phyloP scores from a whole-genome alignment of 202 grass and related monocot species.

The Eragrostis tef region DNA sequence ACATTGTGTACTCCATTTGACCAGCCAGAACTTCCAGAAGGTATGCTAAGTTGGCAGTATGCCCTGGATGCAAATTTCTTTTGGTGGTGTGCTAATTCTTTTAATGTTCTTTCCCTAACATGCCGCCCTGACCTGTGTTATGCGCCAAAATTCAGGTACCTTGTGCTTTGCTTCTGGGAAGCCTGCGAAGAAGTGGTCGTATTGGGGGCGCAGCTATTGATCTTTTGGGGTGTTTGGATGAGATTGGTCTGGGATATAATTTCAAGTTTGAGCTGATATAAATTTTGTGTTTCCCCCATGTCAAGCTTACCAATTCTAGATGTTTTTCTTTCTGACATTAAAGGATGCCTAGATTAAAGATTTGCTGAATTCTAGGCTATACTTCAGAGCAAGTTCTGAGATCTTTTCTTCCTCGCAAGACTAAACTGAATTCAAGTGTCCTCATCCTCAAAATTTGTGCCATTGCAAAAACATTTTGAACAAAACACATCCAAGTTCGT shows the following conservation, averaged over 20 bases:
- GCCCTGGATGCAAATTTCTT: neutral
- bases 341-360: too few species aligned
- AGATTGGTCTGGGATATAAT: too few species aligned
- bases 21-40: conserved; percentile 79
- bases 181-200: conserved; percentile 84
- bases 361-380: too few species aligned
- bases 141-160: conserved; percentile 59
- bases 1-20: conserved; percentile 94
- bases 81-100: neutral
- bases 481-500: too few species aligned
- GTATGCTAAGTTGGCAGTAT: conserved; percentile 40
- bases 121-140: neutral
- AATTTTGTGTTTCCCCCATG: neutral
- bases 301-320: neutral
- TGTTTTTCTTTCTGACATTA: neutral
- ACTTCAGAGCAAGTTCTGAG: too few species aligned
- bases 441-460: too few species aligned
- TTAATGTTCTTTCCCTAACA: neutral
- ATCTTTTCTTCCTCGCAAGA: too few species aligned
- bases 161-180: conserved; percentile 92
- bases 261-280: neutral
- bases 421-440: too few species aligned
- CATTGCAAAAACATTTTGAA: too few species aligned
- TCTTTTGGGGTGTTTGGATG: neutral
- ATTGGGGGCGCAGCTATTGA: conserved; percentile 90